Evolutionary conservation across 345 rosid species (phyloP).

Genomic region (Gossypium turneri): DNA sequence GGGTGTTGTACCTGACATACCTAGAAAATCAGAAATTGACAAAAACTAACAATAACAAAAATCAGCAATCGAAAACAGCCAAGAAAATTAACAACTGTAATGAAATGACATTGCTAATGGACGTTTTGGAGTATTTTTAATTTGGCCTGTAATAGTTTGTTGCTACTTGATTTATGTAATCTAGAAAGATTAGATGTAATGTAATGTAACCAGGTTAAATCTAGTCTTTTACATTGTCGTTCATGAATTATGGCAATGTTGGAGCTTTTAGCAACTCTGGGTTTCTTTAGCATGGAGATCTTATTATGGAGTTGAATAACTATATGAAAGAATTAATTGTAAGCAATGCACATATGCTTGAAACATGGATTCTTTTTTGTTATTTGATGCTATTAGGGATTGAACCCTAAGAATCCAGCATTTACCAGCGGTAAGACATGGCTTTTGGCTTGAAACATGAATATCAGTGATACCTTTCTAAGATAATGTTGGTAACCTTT

Average conservation of each 20-base stretch:
- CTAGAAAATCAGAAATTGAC: no score
- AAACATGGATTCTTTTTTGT: background rate
- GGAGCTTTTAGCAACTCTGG: background rate
- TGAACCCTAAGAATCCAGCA: background rate
- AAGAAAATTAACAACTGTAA: no score
- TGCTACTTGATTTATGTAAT: background rate
- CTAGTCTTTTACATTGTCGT: background rate
- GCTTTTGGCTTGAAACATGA: background rate
- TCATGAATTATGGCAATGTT: background rate
- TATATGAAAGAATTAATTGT: background rate
- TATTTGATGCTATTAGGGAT: background rate
- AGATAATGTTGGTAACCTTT: background rate
- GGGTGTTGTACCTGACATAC: no score
- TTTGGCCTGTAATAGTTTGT: background rate
- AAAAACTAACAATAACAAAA: no score
- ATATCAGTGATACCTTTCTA: background rate
- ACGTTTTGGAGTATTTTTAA: no score
- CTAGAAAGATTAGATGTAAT: background rate
- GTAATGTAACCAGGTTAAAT: background rate
- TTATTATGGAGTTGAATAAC: background rate
- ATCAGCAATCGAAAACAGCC: no score
- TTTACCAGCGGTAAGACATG: background rate
- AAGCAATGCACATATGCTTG: constrained; percentile 1
- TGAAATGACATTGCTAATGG: no score
- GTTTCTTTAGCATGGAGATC: background rate